Conservation (phyloP, 257 asterid species). For the Fraxinus anomala region DNA sequence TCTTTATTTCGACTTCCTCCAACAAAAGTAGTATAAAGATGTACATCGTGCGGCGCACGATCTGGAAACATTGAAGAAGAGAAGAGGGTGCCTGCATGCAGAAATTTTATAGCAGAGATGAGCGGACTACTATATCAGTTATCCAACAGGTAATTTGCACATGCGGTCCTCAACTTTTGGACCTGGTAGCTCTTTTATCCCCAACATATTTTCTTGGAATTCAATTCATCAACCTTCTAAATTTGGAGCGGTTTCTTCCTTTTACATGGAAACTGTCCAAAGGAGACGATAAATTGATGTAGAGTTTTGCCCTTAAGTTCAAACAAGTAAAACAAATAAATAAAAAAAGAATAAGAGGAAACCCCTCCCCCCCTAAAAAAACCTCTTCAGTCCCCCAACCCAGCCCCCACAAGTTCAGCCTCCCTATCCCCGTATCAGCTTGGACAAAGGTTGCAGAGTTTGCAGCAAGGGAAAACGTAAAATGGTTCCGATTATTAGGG, state of each 20-base stretch:
- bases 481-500: neutral
- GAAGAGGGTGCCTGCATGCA: slow-evolving; percentile 77
- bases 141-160: neutral
- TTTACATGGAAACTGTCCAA: neutral
- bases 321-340: neutral
- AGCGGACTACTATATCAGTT: slow-evolving; percentile 22
- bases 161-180: neutral
- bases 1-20: slow-evolving; percentile 90
- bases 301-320: neutral
- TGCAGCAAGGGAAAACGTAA: neutral
- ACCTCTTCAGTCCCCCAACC: neutral
- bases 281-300: neutral
- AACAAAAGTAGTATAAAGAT: slow-evolving; percentile 87
- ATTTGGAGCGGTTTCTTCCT: neutral
- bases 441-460: neutral
- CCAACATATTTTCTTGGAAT: neutral
- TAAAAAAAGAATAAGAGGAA: neutral
- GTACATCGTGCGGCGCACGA: slow-evolving; percentile 76
- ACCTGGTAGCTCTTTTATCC: neutral
- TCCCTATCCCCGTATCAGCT: neutral
- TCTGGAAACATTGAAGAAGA: slow-evolving; percentile 96
- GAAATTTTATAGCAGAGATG: slow-evolving; percentile 23
- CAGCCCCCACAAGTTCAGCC: neutral
- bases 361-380: neutral
- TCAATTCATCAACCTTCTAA: neutral